A percentile compares a stretch with the other conserved stretches of the same genome.
These are phyloP conservation scores for Alternaria postmessia DNA, from an alignment of 2,329 filamentous ascomycete genomes.

Conservation along the genomic window DNA sequence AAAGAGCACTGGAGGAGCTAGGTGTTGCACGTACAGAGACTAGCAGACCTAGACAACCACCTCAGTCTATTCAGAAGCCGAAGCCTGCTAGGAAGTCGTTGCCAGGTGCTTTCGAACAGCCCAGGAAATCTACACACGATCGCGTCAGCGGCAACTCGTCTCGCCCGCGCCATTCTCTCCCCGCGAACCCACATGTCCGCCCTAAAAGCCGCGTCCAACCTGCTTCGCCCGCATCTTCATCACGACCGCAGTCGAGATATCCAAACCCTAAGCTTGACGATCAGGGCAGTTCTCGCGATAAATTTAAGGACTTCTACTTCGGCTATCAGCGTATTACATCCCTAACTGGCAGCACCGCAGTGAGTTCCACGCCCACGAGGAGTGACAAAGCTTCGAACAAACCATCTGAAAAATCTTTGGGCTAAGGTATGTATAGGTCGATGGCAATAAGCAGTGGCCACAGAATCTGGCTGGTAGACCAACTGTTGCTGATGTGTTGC, in stretches of 20 bases:
- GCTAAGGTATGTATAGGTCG: conserved; percentile 28
- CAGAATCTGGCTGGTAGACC: conserved; percentile 23
- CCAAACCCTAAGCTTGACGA: neutral
- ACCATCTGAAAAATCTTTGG: neutral
- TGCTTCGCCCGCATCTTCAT: neutral
- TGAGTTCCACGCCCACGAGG: conserved; percentile 23
- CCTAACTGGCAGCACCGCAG: conserved; percentile 30
- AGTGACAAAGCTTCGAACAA: neutral
- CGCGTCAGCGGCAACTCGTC: neutral
- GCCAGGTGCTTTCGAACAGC: conserved; percentile 9
- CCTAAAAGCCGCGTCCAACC: neutral
- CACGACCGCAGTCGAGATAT: neutral
- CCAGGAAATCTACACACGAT: neutral
- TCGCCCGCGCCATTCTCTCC: conserved; percentile 29
- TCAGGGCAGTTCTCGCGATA: conserved; percentile 18
- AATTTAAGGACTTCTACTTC: conserved; percentile 30
- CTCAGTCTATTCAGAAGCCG: neutral
- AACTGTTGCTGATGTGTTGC: conserved; percentile 17
- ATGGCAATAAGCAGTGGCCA: conserved; percentile 23
- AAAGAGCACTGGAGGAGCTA: conserved; percentile 34
- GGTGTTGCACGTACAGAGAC: conserved; percentile 1
- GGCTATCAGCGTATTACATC: conserved; percentile 23
- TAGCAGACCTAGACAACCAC: neutral
- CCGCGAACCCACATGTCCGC: conserved; percentile 1
- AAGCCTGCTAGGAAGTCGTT: conserved; percentile 16